These are phyloP conservation scores for Neurospora tetrasperma DNA, from an alignment of 495 filamentous ascomycete species.

Conservation along the genomic window DNA sequence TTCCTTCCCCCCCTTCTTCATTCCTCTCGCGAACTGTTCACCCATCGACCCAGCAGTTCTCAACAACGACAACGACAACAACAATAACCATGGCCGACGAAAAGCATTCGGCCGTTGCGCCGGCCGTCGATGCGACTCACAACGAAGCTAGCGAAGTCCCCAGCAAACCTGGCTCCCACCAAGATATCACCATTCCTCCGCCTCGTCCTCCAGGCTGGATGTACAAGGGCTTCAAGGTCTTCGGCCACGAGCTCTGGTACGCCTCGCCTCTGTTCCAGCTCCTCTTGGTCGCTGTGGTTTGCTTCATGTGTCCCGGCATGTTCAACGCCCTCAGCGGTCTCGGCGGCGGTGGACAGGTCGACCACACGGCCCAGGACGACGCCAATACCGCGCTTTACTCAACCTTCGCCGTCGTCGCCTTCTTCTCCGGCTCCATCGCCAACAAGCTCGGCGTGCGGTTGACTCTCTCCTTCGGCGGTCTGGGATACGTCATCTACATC, in stretches of 20 bases:
- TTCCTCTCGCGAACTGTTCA: not conserved
- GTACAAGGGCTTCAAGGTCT: constrained; percentile 54
- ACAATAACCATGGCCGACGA: constrained; percentile 8
- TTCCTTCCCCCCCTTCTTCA: constrained; percentile 4
- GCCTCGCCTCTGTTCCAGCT: constrained; percentile 68
- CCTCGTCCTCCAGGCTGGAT: constrained; percentile 48
- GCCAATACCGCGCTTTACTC: constrained; percentile 67
- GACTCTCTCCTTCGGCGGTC: constrained; percentile 68
- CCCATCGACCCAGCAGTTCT: not conserved
- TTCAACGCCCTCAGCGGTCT: constrained; percentile 71
- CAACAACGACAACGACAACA: not conserved
- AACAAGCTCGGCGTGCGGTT: constrained; percentile 65
- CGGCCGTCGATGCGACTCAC: not conserved
- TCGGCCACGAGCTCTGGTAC: constrained; percentile 51
- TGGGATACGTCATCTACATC: constrained; percentile 81
- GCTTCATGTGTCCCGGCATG: constrained; percentile 83
- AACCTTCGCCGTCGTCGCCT: constrained; percentile 78
- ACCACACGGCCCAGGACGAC: constrained; percentile 53
- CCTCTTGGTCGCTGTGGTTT: constrained; percentile 68
- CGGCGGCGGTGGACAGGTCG: constrained; percentile 62
- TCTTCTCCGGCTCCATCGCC: constrained; percentile 73
- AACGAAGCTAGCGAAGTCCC: not conserved
- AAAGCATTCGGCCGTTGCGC: constrained; percentile 2
- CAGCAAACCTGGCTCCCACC: not conserved
- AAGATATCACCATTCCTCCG: not conserved